Evolutionary conservation across 768 basidiomycete genomes (phyloP).

Genomic region (Tylopilus balloui): DNA sequence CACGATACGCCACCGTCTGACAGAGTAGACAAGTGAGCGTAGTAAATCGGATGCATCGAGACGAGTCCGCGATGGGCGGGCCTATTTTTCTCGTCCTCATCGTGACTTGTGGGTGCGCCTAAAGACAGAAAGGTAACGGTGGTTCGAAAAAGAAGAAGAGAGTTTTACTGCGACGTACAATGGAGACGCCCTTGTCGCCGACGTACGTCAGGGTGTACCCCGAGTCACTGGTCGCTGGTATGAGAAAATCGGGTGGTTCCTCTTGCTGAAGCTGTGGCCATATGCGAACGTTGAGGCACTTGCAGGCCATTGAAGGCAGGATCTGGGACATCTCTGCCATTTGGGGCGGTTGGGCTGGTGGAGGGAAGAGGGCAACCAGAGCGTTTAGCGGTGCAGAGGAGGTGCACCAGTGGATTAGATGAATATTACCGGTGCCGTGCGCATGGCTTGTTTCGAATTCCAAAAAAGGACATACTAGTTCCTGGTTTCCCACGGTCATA

Average conservation of each 20-base stretch:
- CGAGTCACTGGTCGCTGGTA: constrained; percentile 21
- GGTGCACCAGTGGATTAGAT: constrained; percentile 28
- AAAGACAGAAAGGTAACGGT: constrained; percentile 10
- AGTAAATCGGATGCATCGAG: constrained; percentile 54
- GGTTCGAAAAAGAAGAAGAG: background rate
- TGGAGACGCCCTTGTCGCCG: constrained; percentile 59
- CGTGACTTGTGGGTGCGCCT: constrained; percentile 70
- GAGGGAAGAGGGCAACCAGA: constrained; percentile 17
- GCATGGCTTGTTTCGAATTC: constrained; percentile 22
- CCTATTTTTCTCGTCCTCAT: constrained; percentile 54
- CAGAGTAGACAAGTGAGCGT: constrained; percentile 70
- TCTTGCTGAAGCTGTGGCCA: constrained; percentile 28
- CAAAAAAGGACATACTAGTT: constrained; percentile 20
- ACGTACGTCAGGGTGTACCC: constrained; percentile 56
- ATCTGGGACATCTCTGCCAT: constrained; percentile 25
- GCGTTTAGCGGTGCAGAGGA: constrained; percentile 25
- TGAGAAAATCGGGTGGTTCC: constrained; percentile 36
- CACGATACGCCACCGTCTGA: constrained; percentile 61
- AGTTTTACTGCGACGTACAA: constrained; percentile 44
- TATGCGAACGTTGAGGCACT: constrained; percentile 69
- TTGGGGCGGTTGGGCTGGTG: constrained; percentile 11
- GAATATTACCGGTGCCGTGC: constrained; percentile 32
- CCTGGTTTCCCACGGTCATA: constrained; percentile 22
- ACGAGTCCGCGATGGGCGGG: constrained; percentile 39
- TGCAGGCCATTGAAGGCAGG: constrained; percentile 47